Evolutionary conservation across 2,329 filamentous ascomycete species (phyloP), one percentile per base, ranked within the genome.

Genomic region (Drechslerella coelobrocha): DNA sequence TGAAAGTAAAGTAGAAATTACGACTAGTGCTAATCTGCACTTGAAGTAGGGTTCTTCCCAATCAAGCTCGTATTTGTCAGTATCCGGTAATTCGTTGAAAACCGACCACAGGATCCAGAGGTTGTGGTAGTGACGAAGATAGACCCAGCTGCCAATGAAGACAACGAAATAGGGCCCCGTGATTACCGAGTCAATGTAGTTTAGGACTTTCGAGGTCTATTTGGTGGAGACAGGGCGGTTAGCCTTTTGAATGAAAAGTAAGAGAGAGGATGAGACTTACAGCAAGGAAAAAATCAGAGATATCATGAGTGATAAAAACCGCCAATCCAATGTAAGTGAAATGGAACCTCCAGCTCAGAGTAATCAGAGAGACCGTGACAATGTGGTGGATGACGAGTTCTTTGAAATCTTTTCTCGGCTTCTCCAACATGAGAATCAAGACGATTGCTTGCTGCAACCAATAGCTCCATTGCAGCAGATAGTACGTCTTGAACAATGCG

Each of bases 361-460:
- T 88, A 75, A 97, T 96, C 75, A 97, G 84, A 19, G 88, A 82
- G 68, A 97, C 81, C 19, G 91, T 95, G 78, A 97, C 90, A 75
- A 97, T 88, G 79, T 97, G 92, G 79, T 97, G 92, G 60, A 88
- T 86, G 54, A 96, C 90, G 59, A 97, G 84, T 82, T 97, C 92
- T 80, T 91, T 92, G 81, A 93, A 97, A 80, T 97, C 92, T 82
- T 96, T 97, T 71, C 92, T 83, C 26, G 90, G 92, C 83, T 95
- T 95, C 83, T 97, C 92, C 79, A 96, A 84, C 79, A 90, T 90
- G 56, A 97, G 82, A 68, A 95, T 76, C 71, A 97, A 82, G 17
- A 97, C 92, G 75, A 97, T 89, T 54, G 89, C 90, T 82, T 97
- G 92, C 82, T 97, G 92, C 2, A 90, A 87, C 93, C 93, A 97